Conservation (phyloP, 305 asterid species). For the Fraxinus nigra region DNA sequence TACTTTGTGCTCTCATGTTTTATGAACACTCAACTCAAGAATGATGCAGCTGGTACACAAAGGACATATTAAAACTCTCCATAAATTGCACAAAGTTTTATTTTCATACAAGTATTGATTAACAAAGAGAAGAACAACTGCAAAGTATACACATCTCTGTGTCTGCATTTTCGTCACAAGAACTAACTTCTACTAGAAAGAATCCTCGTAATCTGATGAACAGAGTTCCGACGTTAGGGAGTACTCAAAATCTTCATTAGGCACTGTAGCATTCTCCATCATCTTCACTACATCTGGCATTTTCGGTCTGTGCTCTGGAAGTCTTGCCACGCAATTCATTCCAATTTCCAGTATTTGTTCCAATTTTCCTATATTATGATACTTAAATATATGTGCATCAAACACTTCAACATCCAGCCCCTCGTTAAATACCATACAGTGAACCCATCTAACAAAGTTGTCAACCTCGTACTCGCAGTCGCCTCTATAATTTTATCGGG, state of each 20-base stretch:
- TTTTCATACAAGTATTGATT: neutral
- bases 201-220: neutral
- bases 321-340: conserved; percentile 1
- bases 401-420: neutral
- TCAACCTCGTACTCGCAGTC: neutral
- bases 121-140: neutral
- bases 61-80: neutral
- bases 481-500: neutral
- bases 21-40: neutral
- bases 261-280: neutral
- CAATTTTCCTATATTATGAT: neutral
- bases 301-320: conserved; percentile 2
- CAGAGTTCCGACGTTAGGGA: neutral
- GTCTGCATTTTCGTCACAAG: neutral
- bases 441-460: neutral
- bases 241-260: neutral
- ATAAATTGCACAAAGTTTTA: neutral
- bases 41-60: neutral
- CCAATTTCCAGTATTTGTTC: conserved; percentile 3
- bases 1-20: neutral
- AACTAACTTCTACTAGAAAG: neutral
- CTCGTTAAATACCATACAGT: neutral
- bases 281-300: conserved; percentile 5
- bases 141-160: neutral
- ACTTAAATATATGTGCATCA: neutral